phyloP scores from a whole-genome alignment of 768 basidiomycete species.

The Lentinus tigrinus region DNA sequence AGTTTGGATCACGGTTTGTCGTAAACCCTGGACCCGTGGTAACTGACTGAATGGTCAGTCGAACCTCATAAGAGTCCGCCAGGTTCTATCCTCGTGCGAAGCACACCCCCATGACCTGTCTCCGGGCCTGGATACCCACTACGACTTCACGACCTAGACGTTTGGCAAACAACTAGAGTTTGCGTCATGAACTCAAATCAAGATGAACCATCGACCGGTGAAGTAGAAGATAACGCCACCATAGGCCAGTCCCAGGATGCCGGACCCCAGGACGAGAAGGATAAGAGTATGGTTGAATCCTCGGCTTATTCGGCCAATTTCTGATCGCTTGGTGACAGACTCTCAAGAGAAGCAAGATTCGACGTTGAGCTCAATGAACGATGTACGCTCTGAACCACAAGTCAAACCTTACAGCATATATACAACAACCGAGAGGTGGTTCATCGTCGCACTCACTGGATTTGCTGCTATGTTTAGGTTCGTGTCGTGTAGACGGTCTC shows the following conservation, averaged over 20 bases:
- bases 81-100: neutral
- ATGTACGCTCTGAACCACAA: neutral
- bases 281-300: too few relatives aligned
- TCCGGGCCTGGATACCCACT: neutral
- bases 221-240: slow-evolving; percentile 5
- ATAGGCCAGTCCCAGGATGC: neutral
- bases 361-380: neutral
- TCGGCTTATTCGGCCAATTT: too few relatives aligned
- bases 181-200: neutral
- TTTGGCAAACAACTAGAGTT: neutral
- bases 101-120: neutral
- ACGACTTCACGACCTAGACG: neutral
- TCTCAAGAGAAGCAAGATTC: neutral
- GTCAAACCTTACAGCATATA: slow-evolving; percentile 46
- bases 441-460: slow-evolving; percentile 57
- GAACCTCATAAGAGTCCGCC: neutral
- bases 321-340: neutral
- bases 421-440: slow-evolving; percentile 61
- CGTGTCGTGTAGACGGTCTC: too few relatives aligned
- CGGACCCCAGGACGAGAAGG: neutral
- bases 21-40: neutral
- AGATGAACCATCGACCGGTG: neutral
- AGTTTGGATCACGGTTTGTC: slow-evolving; percentile 11
- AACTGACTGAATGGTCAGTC: too few relatives aligned
- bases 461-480: slow-evolving; percentile 67